phyloP scores from a whole-genome alignment of 2,329 filamentous ascomycete genomes.

The Pseudophaeomoniella oleicola region DNA sequence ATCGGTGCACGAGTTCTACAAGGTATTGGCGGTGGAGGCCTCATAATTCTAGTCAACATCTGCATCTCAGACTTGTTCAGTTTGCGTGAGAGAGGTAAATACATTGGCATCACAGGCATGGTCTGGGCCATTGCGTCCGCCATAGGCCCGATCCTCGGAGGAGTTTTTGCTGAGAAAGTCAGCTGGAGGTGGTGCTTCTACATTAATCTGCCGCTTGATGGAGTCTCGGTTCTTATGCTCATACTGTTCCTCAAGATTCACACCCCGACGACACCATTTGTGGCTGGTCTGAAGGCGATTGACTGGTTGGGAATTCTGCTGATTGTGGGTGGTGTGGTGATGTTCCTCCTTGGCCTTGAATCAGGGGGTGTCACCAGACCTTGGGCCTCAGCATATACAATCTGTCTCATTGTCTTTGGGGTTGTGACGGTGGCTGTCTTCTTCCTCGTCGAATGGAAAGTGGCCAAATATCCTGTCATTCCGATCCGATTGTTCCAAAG shows the following conservation, averaged over 20 bases:
- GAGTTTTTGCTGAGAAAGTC: constrained; percentile 43
- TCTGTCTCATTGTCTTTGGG: constrained; percentile 34
- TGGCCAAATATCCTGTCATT: constrained; percentile 50
- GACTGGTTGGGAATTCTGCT: constrained; percentile 50
- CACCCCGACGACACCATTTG: constrained; percentile 43
- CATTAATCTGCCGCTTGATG: constrained; percentile 49
- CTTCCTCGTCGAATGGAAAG: constrained; percentile 42
- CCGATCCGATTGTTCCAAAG: constrained; percentile 33
- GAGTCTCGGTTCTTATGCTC: constrained; percentile 42
- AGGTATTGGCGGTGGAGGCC: constrained; percentile 48
- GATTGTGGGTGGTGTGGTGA: constrained; percentile 50
- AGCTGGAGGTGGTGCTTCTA: constrained; percentile 49
- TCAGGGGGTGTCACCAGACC: constrained; percentile 48
- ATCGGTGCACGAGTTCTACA: constrained; percentile 48
- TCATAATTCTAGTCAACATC: constrained; percentile 51
- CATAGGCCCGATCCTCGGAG: constrained; percentile 47
- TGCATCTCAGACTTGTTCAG: constrained; percentile 50
- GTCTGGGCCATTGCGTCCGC: constrained; percentile 48
- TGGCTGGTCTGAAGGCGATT: constrained; percentile 43
- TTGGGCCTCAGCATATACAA: constrained; percentile 35
- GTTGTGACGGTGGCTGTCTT: constrained; percentile 30
- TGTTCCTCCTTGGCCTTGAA: constrained; percentile 56
- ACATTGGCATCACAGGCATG: constrained; percentile 47
- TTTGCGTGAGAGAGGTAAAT: constrained; percentile 42
- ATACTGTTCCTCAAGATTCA: constrained; percentile 47